Percentiles rank a stretch among this genome's conserved stretches.
These are phyloP conservation scores for Plenodomus biglobosus DNA, from an alignment of 2,329 filamentous ascomycete species.

Conservation along the genomic window DNA sequence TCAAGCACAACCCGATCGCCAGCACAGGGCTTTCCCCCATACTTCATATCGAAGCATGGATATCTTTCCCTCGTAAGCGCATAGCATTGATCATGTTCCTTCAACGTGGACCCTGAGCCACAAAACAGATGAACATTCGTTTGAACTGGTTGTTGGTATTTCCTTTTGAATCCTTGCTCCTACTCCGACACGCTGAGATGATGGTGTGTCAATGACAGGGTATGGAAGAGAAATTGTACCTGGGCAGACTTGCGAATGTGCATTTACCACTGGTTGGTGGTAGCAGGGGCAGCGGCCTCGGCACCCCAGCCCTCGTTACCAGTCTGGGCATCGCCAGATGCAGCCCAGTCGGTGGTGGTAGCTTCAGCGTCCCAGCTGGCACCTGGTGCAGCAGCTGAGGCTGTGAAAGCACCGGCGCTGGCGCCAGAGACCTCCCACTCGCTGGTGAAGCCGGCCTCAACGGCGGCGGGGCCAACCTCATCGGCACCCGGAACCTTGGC, in stretches of 20 bases:
- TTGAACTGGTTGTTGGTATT: slow-evolving; percentile 7
- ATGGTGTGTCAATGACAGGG: slow-evolving; percentile 36
- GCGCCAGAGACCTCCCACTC: slow-evolving; percentile 83
- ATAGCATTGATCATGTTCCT: slow-evolving; percentile 48
- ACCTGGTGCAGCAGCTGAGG: slow-evolving; percentile 59
- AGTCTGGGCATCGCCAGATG: slow-evolving; percentile 52
- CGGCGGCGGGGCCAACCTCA: slow-evolving; percentile 76
- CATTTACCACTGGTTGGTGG: slow-evolving; percentile 51
- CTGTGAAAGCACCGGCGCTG: slow-evolving; percentile 63
- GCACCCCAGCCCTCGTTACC: slow-evolving; percentile 57
- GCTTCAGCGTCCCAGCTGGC: slow-evolving; percentile 66
- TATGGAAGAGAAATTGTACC: slow-evolving; percentile 22
- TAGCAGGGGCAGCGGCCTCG: slow-evolving; percentile 40
- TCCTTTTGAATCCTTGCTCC: slow-evolving; percentile 25
- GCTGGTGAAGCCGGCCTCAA: slow-evolving; percentile 75
- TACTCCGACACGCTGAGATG: slow-evolving; percentile 29
- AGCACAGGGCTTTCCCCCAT: slow-evolving; percentile 98
- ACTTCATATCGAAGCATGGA: slow-evolving; percentile 53
- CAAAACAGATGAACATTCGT: slow-evolving; percentile 9
- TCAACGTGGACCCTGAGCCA: slow-evolving; percentile 10
- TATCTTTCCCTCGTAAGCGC: slow-evolving; percentile 99
- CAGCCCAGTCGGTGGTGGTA: slow-evolving; percentile 68
- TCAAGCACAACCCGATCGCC: slow-evolving; percentile 80
- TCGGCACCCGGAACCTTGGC: slow-evolving; percentile 79
- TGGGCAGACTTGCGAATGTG: slow-evolving; percentile 12